Evolutionary conservation across 192 early-diverging fungal genomes (phyloP).

Genomic region (Coemansia sp.): DNA sequence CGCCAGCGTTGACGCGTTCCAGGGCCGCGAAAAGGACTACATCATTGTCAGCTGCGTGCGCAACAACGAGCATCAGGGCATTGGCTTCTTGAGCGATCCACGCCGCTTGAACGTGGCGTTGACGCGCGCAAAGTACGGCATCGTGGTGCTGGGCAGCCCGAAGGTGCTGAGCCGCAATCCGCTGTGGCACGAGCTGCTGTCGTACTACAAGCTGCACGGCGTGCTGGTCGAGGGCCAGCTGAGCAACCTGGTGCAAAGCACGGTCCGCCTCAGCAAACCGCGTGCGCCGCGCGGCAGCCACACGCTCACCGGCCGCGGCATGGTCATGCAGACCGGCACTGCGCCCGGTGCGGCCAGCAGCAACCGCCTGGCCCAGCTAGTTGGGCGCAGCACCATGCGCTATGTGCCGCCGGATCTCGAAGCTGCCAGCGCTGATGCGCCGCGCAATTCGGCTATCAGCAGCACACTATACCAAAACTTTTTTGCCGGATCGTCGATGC

Average conservation of each 20-base stretch:
- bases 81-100: slow-evolving; percentile 88
- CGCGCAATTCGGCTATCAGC: neutral
- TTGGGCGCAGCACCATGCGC: slow-evolving; percentile 47
- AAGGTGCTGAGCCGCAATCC: slow-evolving; percentile 90
- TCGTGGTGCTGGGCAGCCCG: slow-evolving; percentile 94
- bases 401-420: slow-evolving; percentile 49
- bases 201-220: slow-evolving; percentile 83
- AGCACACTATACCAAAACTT: slow-evolving; percentile 27
- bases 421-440: neutral
- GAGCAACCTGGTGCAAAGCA: slow-evolving; percentile 79
- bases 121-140: slow-evolving; percentile 88
- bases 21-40: slow-evolving; percentile 99
- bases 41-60: slow-evolving; percentile 97
- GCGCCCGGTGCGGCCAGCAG: slow-evolving; percentile 41
- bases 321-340: slow-evolving; percentile 27
- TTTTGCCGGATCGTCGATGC: slow-evolving; percentile 10
- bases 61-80: slow-evolving; percentile 96
- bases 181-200: slow-evolving; percentile 95
- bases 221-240: slow-evolving; percentile 92
- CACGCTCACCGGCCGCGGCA: slow-evolving; percentile 20
- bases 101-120: slow-evolving; percentile 88
- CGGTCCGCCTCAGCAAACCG: slow-evolving; percentile 83
- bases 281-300: slow-evolving; percentile 49
- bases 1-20: slow-evolving; percentile 98
- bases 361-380: slow-evolving; percentile 41